A percentile compares a stretch with the other conserved stretches of the same genome.
phyloP scores from a whole-genome alignment of 169 alveolate species.

The Eimeria sp. region DNA sequence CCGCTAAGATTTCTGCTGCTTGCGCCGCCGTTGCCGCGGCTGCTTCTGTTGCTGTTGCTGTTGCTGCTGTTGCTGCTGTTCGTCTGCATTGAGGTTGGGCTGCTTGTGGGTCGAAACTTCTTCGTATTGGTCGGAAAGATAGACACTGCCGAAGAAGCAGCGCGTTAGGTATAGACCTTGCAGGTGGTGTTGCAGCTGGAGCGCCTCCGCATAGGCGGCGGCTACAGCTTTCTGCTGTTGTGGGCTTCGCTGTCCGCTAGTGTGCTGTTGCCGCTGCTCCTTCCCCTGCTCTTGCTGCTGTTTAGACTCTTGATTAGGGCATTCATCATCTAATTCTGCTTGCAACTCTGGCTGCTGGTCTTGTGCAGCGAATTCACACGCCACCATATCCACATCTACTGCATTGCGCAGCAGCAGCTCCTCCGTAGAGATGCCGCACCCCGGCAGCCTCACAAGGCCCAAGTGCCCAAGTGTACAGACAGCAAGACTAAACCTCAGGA shows the following conservation, averaged over 20 bases:
- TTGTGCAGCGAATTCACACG: neutral
- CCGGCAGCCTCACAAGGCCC: constrained; percentile 58
- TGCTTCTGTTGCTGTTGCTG: neutral
- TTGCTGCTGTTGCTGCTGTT: neutral
- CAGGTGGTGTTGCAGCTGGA: constrained; percentile 70
- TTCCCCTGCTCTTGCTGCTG: neutral
- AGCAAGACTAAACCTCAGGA: constrained; percentile 30
- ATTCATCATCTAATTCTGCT: neutral
- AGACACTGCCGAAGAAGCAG: constrained; percentile 59
- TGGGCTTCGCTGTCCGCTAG: neutral
- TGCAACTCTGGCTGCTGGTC: neutral
- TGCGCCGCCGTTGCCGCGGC: constrained; percentile 29
- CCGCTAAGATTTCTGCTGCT: neutral
- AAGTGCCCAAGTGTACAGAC: constrained; percentile 41
- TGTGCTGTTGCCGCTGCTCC: neutral
- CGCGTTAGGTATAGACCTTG: constrained; percentile 55
- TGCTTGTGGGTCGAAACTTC: neutral
- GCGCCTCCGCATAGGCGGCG: neutral
- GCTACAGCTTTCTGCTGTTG: neutral
- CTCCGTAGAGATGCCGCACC: constrained; percentile 19
- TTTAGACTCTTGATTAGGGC: neutral
- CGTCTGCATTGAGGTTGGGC: neutral
- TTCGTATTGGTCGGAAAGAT: constrained; percentile 9
- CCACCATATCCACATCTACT: neutral
- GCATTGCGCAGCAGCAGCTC: constrained; percentile 57